A percentile compares a stretch with the other conserved stretches of the same genome.
Evolutionary conservation across 2,329 filamentous ascomycete species (phyloP).

Genomic region (Penicillium sp.): DNA sequence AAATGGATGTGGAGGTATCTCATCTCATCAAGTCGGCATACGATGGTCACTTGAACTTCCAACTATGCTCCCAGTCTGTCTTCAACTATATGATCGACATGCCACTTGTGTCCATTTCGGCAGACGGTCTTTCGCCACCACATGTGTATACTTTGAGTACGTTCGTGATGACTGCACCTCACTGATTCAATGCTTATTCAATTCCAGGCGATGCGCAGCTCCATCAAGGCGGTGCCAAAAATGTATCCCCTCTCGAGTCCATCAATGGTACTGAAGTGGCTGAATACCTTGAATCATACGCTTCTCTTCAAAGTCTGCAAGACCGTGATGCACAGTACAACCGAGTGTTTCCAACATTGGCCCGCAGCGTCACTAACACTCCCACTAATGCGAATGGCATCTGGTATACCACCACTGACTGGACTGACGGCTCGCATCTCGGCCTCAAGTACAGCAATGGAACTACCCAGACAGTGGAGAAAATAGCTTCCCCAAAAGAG

Average conservation of each 20-base stretch:
- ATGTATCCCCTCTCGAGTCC: conserved; percentile 50
- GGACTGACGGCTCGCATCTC: conserved; percentile 20
- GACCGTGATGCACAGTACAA: conserved; percentile 57
- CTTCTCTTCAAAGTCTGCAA: conserved; percentile 51
- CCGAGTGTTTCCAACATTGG: conserved; percentile 22
- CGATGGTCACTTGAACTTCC: conserved; percentile 56
- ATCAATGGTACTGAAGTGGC: conserved; percentile 59
- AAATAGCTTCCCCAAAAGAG: conserved; percentile 18
- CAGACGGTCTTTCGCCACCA: conserved; percentile 58
- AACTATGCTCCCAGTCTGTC: conserved; percentile 29
- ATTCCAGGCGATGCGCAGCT: conserved; percentile 18
- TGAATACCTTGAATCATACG: conserved; percentile 45
- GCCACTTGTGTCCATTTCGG: conserved; percentile 60
- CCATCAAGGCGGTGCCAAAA: conserved; percentile 22
- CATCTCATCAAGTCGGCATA: conserved; percentile 55
- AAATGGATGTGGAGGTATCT: conserved; percentile 56
- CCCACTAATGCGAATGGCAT: conserved; percentile 15
- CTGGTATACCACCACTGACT: conserved; percentile 19
- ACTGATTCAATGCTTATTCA: not conserved
- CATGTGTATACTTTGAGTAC: conserved; percentile 48
- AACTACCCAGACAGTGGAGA: conserved; percentile 17
- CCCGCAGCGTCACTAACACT: conserved; percentile 21
- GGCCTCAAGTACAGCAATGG: conserved; percentile 22
- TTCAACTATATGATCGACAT: conserved; percentile 47
- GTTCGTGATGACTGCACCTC: not conserved